Conservation (phyloP, 2,329 filamentous ascomycete species). For the Xylaria digitata region DNA sequence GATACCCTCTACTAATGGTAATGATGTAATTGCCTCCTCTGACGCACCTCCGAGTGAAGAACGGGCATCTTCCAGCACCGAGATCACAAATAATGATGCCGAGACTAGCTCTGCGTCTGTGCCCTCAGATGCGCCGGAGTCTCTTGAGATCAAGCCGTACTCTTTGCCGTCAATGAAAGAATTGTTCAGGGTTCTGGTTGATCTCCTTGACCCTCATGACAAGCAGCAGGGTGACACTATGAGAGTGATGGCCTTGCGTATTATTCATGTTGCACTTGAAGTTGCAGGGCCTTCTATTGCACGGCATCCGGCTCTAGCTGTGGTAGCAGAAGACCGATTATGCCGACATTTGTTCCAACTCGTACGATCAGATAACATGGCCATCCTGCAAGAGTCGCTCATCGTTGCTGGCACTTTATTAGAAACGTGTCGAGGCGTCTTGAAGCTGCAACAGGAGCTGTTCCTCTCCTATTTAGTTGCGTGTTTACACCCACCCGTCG, state of each 20-base stretch:
- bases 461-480: slow-evolving; percentile 95
- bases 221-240: slow-evolving; percentile 92
- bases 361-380: slow-evolving; percentile 95
- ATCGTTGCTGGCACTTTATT: slow-evolving; percentile 91
- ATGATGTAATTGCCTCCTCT: slow-evolving; percentile 66
- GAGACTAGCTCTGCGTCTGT: slow-evolving; percentile 45
- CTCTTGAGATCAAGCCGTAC: slow-evolving; percentile 81
- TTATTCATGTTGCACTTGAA: slow-evolving; percentile 96
- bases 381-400: slow-evolving; percentile 90
- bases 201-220: slow-evolving; percentile 93
- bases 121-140: slow-evolving; percentile 41
- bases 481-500: slow-evolving; percentile 91
- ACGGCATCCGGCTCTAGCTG: slow-evolving; percentile 87
- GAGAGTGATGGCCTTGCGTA: slow-evolving; percentile 95
- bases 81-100: slow-evolving; percentile 49
- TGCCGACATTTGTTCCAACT: slow-evolving; percentile 97
- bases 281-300: slow-evolving; percentile 96
- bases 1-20: slow-evolving; percentile 78
- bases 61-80: slow-evolving; percentile 57
- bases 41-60: slow-evolving; percentile 56
- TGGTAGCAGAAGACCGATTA: slow-evolving; percentile 89
- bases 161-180: slow-evolving; percentile 94
- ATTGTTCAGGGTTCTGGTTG: slow-evolving; percentile 91
- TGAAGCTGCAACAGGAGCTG: slow-evolving; percentile 96
- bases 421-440: slow-evolving; percentile 86